phyloP scores from a whole-genome alignment of 805 yeast genomes.

The Candida nemodendra region DNA sequence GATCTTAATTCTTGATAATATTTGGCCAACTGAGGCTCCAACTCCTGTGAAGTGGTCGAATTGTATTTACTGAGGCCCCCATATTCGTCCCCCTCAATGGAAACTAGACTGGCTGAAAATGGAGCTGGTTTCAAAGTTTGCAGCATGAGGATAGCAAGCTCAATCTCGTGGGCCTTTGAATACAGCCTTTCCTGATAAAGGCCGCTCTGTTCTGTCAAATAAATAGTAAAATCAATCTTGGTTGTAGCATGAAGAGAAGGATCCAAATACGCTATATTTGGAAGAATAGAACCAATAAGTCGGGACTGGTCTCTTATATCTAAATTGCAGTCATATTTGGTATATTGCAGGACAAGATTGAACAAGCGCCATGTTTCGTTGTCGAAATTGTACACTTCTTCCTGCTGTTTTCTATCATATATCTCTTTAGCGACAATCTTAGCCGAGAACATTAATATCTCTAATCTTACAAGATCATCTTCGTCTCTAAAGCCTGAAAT shows the following conservation, averaged over 20 bases:
- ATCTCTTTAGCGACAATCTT: constrained; percentile 63
- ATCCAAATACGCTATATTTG: constrained; percentile 38
- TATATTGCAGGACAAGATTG: constrained; percentile 56
- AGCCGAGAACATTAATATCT: constrained; percentile 69
- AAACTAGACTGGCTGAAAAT: constrained; percentile 1
- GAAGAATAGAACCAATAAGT: constrained; percentile 60
- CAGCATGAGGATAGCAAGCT: constrained; percentile 29
- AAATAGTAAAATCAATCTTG: constrained; percentile 17
- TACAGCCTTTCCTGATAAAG: constrained; percentile 14
- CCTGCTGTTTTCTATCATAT: constrained; percentile 36
- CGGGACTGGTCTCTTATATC: constrained; percentile 88
- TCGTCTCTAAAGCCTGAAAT: constrained; percentile 55
- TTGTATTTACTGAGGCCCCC: constrained; percentile 12
- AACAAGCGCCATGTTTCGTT: constrained; percentile 51
- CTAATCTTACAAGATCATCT: constrained; percentile 58
- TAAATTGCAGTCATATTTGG: constrained; percentile 69
- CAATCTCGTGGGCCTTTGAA: constrained; percentile 26
- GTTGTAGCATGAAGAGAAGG: constrained; percentile 21
- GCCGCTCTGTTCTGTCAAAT: constrained; percentile 12
- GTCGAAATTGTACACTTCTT: constrained; percentile 33
- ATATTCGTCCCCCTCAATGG: neutral
- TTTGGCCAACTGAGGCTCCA: constrained; percentile 24
- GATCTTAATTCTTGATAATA: constrained; percentile 29
- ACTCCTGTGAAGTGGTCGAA: constrained; percentile 10
- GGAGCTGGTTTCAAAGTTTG: constrained; percentile 29